Conservation (phyloP, 2,329 filamentous ascomycete genomes). For the Microcyclospora tardicrescens region DNA sequence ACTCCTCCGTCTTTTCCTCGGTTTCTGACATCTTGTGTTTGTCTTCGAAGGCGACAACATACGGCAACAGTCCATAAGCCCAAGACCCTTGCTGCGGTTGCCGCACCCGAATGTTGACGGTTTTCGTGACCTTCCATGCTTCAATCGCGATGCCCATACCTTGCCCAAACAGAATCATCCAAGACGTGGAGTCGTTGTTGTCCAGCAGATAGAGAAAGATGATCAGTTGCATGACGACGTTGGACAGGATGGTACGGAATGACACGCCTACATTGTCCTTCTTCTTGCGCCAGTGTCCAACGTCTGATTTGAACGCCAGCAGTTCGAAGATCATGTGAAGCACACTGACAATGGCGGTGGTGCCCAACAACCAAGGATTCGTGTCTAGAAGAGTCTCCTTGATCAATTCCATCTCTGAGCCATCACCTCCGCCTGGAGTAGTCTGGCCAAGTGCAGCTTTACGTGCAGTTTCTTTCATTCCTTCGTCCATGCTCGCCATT, state of each 20-base stretch:
- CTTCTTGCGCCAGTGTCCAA: conserved; percentile 97
- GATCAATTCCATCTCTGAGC: conserved; percentile 90
- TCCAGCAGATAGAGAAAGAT: conserved; percentile 96
- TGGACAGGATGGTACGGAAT: conserved; percentile 87
- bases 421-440: conserved; percentile 62
- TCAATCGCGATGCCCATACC: conserved; percentile 68
- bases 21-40: conserved; percentile 93
- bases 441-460: conserved; percentile 63
- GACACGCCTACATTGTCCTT: conserved; percentile 98
- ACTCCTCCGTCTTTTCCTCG: conserved; percentile 96
- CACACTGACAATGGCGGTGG: conserved; percentile 73
- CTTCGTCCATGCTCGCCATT: conserved; percentile 73
- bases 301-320: conserved; percentile 93
- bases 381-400: conserved; percentile 92
- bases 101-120: conserved; percentile 76
- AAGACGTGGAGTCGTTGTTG: conserved; percentile 94
- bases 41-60: conserved; percentile 76
- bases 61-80: conserved; percentile 46
- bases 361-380: conserved; percentile 76
- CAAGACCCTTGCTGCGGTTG: conserved; percentile 53
- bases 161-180: conserved; percentile 96
- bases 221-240: conserved; percentile 91
- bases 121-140: conserved; percentile 93
- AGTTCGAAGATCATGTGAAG: conserved; percentile 92
- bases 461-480: conserved; percentile 68